A percentile compares a stretch with the other conserved stretches of the same genome.
phyloP scores from a whole-genome alignment of 116 monocot species.

The Posidonia oceanica region DNA sequence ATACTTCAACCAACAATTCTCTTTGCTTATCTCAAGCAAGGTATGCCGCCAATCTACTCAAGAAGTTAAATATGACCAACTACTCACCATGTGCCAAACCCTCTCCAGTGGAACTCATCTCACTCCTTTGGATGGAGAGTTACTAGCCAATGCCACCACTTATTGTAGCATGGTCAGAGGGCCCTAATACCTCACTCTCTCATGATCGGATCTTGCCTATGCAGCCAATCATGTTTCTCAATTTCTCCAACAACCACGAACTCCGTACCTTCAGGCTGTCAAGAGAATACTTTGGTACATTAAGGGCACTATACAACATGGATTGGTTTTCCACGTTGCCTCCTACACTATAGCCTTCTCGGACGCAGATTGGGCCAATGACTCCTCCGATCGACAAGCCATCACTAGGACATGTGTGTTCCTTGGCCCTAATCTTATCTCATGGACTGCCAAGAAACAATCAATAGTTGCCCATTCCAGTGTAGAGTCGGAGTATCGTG shows the following conservation, averaged over 20 bases:
- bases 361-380: not conserved
- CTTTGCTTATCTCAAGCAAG: not conserved
- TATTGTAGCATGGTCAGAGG: not conserved
- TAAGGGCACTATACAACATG: not conserved
- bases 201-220: not conserved
- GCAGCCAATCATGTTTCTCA: not conserved
- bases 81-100: not conserved
- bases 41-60: not conserved
- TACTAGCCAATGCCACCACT: not conserved
- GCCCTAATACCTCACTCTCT: not conserved
- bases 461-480: not conserved
- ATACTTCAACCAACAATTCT: no score
- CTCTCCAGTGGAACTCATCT: not conserved
- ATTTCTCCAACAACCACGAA: not conserved
- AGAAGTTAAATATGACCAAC: not conserved
- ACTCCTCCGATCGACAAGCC: not conserved
- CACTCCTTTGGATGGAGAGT: not conserved
- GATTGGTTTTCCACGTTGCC: not conserved
- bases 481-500: not conserved
- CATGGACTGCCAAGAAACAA: not conserved
- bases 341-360: not conserved
- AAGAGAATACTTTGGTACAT: not conserved
- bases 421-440: not conserved
- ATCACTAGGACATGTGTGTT: not conserved
- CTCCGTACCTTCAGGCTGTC: not conserved